Evolutionary conservation across 768 basidiomycete species (phyloP).

Genomic region (Crucibulum laeve): DNA sequence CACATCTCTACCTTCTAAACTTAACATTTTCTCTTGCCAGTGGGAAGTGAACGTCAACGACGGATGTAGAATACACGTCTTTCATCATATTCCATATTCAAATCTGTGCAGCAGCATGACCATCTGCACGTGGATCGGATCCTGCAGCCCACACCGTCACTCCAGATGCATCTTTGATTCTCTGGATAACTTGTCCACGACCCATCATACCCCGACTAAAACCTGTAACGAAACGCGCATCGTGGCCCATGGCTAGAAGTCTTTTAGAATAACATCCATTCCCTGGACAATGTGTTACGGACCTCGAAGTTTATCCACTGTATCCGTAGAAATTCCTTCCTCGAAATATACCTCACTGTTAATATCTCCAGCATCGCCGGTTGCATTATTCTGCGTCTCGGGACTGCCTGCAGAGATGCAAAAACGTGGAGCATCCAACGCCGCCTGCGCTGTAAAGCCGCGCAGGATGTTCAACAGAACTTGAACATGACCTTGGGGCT

Average conservation of each 20-base stretch:
- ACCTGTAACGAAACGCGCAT: slow-evolving; percentile 59
- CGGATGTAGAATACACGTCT: slow-evolving; percentile 44
- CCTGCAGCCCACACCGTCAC: slow-evolving; percentile 92
- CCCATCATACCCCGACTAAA: slow-evolving; percentile 67
- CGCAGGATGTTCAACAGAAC: slow-evolving; percentile 87
- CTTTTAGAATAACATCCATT: not conserved
- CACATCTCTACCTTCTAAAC: slow-evolving; percentile 2
- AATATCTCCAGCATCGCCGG: slow-evolving; percentile 55
- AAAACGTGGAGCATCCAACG: slow-evolving; percentile 92
- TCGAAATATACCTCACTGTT: slow-evolving; percentile 90
- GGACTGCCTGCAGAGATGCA: slow-evolving; percentile 88
- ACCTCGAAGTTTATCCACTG: slow-evolving; percentile 68
- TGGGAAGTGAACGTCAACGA: slow-evolving; percentile 62
- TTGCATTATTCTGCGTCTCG: slow-evolving; percentile 42
- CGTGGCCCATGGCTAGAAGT: slow-evolving; percentile 80
- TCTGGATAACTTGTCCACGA: slow-evolving; percentile 89
- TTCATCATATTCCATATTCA: slow-evolving; percentile 23
- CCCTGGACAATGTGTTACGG: slow-evolving; percentile 14
- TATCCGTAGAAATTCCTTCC: slow-evolving; percentile 65
- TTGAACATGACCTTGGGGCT: slow-evolving; percentile 97
- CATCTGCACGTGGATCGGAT: slow-evolving; percentile 85
- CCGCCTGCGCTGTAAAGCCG: slow-evolving; percentile 83
- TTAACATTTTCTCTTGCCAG: slow-evolving; percentile 24
- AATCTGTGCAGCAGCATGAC: slow-evolving; percentile 84
- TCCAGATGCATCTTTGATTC: slow-evolving; percentile 59